These are phyloP conservation scores for Dimocarpus longan DNA, from an alignment of 345 rosid genomes.

Conservation along the genomic window DNA sequence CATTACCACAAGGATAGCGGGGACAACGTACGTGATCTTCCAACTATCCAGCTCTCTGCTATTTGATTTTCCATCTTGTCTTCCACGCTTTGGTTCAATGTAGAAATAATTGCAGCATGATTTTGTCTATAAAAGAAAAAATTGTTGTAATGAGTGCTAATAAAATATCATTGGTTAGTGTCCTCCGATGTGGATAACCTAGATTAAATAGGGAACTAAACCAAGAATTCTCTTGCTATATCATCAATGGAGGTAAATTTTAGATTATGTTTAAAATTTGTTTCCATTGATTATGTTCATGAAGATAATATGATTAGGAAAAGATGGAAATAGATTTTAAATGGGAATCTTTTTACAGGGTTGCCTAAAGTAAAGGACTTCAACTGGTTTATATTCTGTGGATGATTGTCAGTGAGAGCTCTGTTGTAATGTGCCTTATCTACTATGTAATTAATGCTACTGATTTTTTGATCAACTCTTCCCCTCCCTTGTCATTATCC, in stretches of 20 bases:
- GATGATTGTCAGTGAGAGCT: not conserved
- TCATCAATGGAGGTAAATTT: not conserved
- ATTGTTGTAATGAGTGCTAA: not conserved
- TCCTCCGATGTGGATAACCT: not conserved
- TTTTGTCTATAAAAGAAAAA: not conserved
- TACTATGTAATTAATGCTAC: not conserved
- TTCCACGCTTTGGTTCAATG: constrained; percentile 6
- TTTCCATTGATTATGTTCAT: not conserved
- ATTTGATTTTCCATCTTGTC: not conserved
- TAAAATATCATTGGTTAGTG: not conserved
- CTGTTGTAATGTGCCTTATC: not conserved
- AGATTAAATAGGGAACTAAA: not conserved
- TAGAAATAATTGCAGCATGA: not conserved
- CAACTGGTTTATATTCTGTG: not conserved
- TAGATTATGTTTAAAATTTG: too few relatives aligned
- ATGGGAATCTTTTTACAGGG: not conserved
- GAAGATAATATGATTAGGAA: constrained; percentile 3
- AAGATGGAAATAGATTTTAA: not conserved
- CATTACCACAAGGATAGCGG: constrained; percentile 90
- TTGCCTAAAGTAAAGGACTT: constrained; percentile 1
- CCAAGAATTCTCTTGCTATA: not conserved
- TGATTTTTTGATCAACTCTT: not conserved
- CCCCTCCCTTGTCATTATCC: not conserved
- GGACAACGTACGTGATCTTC: constrained; percentile 72
- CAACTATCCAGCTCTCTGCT: constrained; percentile 16